A percentile compares a stretch with the other conserved stretches of the same genome.
Evolutionary conservation across 2,329 filamentous ascomycete species (phyloP).

Genomic region (Talaromyces atroroseus): DNA sequence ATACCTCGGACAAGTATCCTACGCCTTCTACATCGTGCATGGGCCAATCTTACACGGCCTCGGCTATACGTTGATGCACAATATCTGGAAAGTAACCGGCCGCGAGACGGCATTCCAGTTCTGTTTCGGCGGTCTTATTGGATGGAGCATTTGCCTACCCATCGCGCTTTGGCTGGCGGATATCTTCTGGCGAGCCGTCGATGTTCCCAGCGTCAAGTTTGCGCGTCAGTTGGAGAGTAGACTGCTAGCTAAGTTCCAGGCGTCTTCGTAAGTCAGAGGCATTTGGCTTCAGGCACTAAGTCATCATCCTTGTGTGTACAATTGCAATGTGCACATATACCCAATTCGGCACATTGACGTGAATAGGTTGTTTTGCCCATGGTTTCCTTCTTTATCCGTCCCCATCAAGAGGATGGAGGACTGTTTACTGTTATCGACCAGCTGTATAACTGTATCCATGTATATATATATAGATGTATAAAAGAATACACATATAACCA

Average conservation of each 20-base stretch:
- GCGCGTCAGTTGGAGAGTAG: conserved; percentile 45
- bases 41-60: conserved; percentile 40
- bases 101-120: conserved; percentile 36
- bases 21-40: conserved; percentile 45
- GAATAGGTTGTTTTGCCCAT: not conserved
- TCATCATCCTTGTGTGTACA: not conserved
- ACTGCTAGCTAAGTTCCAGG: conserved; percentile 19
- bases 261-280: not conserved
- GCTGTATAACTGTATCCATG: not conserved
- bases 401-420: not conserved
- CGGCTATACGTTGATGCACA: conserved; percentile 40
- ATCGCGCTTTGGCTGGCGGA: conserved; percentile 52
- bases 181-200: conserved; percentile 55
- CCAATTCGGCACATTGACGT: not conserved
- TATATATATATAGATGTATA: not conserved
- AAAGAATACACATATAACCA: not conserved
- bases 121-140: conserved; percentile 35
- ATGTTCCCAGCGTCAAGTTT: conserved; percentile 47
- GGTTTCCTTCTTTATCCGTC: not conserved
- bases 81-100: conserved; percentile 36
- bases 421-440: not conserved
- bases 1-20: conserved; percentile 45
- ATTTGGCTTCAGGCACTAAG: not conserved
- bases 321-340: not conserved
- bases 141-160: conserved; percentile 35